A percentile compares a stretch with the other conserved stretches of the same genome.
Evolutionary conservation across 2,329 filamentous ascomycete species (phyloP).

Genomic region (Diaporthe vexans): DNA sequence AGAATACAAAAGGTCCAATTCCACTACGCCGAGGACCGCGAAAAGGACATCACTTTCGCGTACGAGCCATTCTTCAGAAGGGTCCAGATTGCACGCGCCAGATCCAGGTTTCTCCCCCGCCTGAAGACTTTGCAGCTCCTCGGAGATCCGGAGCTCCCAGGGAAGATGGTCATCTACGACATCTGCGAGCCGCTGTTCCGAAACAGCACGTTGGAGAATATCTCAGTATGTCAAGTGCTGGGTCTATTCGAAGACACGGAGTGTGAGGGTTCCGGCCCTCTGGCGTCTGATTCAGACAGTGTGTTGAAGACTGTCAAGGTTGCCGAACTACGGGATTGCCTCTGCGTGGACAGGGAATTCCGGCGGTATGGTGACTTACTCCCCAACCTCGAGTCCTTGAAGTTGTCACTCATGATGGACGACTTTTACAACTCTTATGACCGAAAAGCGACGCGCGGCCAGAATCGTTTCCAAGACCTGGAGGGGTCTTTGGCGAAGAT

Average conservation of each 20-base stretch:
- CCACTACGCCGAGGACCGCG: neutral
- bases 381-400: neutral
- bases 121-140: neutral
- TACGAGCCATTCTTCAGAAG: neutral
- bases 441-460: rapidly evolving
- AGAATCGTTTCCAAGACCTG: neutral
- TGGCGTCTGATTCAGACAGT: neutral
- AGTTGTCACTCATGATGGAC: neutral
- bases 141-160: neutral
- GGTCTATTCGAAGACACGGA: too few relatives aligned
- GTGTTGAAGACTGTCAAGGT: neutral
- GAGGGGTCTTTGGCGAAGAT: neutral
- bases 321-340: neutral
- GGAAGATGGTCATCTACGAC: neutral
- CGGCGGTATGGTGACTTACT: neutral
- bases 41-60: neutral
- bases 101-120: neutral
- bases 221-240: neutral
- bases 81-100: neutral
- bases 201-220: neutral
- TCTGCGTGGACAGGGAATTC: rapidly evolving
- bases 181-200: too few relatives aligned
- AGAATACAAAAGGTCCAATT: neutral
- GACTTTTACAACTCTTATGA: too few relatives aligned
- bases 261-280: rapidly evolving